Evolutionary conservation across 495 filamentous ascomycete genomes (phyloP).

Genomic region (Xylaria intraflava): DNA sequence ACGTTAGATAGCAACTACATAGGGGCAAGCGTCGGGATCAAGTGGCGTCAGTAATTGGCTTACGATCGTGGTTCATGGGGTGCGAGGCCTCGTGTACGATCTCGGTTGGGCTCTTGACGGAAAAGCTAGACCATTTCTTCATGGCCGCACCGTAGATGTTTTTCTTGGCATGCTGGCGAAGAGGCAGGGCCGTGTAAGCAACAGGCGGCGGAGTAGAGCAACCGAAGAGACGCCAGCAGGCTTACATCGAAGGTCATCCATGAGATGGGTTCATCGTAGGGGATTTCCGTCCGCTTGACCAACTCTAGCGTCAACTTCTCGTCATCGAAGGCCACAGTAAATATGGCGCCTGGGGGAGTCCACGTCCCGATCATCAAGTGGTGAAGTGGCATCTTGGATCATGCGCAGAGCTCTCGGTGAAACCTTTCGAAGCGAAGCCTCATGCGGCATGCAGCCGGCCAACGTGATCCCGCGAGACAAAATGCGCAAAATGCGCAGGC

Average conservation of each 20-base stretch:
- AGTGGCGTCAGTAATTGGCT: slow-evolving; percentile 16
- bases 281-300: slow-evolving; percentile 72
- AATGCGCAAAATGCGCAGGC: neutral
- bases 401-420: neutral
- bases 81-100: slow-evolving; percentile 70
- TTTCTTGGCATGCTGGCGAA: slow-evolving; percentile 60
- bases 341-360: slow-evolving; percentile 79
- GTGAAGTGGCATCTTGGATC: slow-evolving; percentile 56
- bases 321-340: slow-evolving; percentile 77
- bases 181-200: slow-evolving; percentile 18
- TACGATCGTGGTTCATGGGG: slow-evolving; percentile 53
- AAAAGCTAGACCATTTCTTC: slow-evolving; percentile 83
- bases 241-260: slow-evolving; percentile 84
- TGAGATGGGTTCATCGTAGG: slow-evolving; percentile 74
- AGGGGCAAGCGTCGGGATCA: slow-evolving; percentile 2
- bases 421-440: neutral
- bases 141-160: slow-evolving; percentile 80
- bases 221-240: neutral
- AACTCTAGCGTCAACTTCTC: slow-evolving; percentile 61
- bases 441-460: neutral
- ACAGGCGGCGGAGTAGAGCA: neutral
- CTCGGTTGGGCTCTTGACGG: slow-evolving; percentile 67
- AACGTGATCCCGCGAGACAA: neutral
- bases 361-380: slow-evolving; percentile 81
- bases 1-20: slow-evolving; percentile 13